These are phyloP conservation scores for Dothistroma septosporum DNA, from an alignment of 2,329 filamentous ascomycete species.

Conservation along the genomic window DNA sequence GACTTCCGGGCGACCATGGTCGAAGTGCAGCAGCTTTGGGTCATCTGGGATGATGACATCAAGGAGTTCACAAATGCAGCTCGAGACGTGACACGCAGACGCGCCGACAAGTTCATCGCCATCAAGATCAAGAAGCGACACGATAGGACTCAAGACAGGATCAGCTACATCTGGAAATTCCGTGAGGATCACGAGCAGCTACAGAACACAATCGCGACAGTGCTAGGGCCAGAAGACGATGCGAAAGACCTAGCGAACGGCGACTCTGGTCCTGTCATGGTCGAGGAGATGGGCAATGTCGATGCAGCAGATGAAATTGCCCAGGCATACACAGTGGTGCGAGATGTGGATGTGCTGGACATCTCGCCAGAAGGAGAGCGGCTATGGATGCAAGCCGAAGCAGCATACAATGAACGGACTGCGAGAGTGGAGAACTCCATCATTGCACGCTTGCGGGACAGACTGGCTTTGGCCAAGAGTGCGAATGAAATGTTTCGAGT, in stretches of 20 bases:
- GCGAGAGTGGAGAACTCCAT: conserved; percentile 98
- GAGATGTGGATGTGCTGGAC: conserved; percentile 92
- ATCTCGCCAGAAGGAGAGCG: conserved; percentile 86
- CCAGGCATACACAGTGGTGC: conserved; percentile 88
- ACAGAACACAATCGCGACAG: conserved; percentile 91
- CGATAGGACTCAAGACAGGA: conserved; percentile 78
- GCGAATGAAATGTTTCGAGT: conserved; percentile 99
- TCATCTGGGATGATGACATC: conserved; percentile 88
- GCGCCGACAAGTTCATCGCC: conserved; percentile 96
- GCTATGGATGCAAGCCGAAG: conserved; percentile 88
- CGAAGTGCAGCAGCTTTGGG: conserved; percentile 79
- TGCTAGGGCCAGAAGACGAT: conserved; percentile 65
- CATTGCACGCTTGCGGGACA: conserved; percentile 87
- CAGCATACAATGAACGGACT: conserved; percentile 94
- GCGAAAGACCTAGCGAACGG: conserved; percentile 54
- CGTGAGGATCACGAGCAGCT: conserved; percentile 96
- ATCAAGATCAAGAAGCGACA: conserved; percentile 93
- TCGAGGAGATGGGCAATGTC: conserved; percentile 94
- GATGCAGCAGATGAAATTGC: conserved; percentile 95
- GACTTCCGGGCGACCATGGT: conserved; percentile 86
- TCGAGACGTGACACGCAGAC: conserved; percentile 84
- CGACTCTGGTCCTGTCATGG: conserved; percentile 62
- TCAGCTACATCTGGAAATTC: conserved; percentile 93
- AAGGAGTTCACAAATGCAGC: conserved; percentile 98
- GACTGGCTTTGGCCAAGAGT: conserved; percentile 90